Base-by-base conservation (phyloP, 371 early-diverging fungal genomes). In the Syncephalastrum contaminatum region DNA sequence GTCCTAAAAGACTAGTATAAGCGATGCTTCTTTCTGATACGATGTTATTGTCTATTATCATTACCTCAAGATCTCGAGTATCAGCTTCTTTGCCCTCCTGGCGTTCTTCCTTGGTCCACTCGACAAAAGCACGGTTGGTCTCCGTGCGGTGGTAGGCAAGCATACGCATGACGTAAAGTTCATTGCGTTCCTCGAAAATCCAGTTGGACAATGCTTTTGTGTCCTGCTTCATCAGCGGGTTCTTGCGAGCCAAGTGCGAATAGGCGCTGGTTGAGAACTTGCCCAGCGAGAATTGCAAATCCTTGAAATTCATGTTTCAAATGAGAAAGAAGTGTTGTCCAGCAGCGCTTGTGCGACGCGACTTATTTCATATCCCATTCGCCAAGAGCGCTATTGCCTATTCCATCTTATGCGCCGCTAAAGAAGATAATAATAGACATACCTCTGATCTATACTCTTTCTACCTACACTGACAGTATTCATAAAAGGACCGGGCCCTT, bases 141-240 rank as follows among this genome's bases (percentile, higher is more conserved):
- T 76, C 69, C 16, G 55, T 54, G 19, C 55, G 66, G 8, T 73
- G 67, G 42, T 76, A 72, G 2, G 66, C 58, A 20, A 69, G 45
- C n/a, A 71, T 64, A 15, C 67, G 64, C 61, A 71, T 64, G 7
- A 62, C 43, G 42, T 71, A 71, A 19, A 76, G 54, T 45, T 65
- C 69, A 54, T 69, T 64, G 4, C 77, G 66, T 53, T 76, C 77
- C 52, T 73, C 60, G 47, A 64, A 76, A 30, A 76, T 76, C 77
- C 77, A 76, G 2, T 64, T 22, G 16, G 73, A 68, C 15, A 76
- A 46, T 3, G 65, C 59, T 22, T 67, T 70, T 13, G 73, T 71
- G 39, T 76, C 73, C 54, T 71, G 73, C 42, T 73, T 73, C 45
- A 69, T 69, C 48, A 76, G 42, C 4, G 77, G 77, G 56, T 76